phyloP scores from a whole-genome alignment of 75 land plant species.

The Cupressus sempervirens region DNA sequence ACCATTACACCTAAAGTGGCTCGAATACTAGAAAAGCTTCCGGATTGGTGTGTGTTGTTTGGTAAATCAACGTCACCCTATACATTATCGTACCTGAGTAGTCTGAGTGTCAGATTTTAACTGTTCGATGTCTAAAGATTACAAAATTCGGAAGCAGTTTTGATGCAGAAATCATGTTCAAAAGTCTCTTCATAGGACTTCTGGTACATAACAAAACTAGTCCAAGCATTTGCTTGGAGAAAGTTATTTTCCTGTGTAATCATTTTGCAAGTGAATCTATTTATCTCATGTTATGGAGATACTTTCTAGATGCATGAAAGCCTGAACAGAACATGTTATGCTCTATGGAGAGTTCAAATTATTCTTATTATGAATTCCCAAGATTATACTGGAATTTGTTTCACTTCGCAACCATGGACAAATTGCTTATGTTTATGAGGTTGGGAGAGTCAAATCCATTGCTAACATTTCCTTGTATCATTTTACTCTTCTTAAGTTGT shows the following conservation, averaged over 20 bases:
- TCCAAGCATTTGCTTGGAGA: background rate
- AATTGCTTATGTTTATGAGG: background rate
- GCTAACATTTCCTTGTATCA: background rate
- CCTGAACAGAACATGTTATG: background rate
- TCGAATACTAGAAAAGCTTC: constrained; percentile 61
- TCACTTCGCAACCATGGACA: background rate
- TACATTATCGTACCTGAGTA: constrained; percentile 61
- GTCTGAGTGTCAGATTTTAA: constrained; percentile 42
- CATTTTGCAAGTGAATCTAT: background rate
- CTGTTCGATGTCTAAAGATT: background rate
- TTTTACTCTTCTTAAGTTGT: background rate
- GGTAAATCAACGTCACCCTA: constrained; percentile 86
- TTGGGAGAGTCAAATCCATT: background rate
- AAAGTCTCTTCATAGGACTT: background rate
- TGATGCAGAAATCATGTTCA: background rate
- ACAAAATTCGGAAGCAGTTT: background rate
- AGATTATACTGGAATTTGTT: background rate
- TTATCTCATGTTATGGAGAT: background rate
- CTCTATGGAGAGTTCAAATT: background rate
- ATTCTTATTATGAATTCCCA: background rate
- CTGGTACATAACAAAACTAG: background rate
- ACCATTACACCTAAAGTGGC: constrained; percentile 45
- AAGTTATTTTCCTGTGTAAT: background rate
- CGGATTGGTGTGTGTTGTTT: constrained; percentile 78
- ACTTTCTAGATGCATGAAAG: background rate